These are phyloP conservation scores for Bauhinia variegata DNA, from an alignment of 306 rosid species.

Conservation along the genomic window DNA sequence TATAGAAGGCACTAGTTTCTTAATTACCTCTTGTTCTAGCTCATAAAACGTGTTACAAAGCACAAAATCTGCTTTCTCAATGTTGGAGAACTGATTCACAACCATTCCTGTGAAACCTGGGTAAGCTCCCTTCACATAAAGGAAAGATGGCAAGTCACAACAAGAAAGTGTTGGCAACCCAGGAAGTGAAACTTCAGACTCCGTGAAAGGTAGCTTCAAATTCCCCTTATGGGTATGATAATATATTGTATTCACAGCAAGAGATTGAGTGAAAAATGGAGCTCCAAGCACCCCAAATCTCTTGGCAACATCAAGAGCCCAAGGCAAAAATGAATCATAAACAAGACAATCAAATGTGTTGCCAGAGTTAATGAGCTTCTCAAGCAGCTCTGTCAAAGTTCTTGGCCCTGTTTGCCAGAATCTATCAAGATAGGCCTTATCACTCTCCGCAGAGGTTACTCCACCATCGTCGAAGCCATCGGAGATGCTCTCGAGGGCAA, in stretches of 20 bases:
- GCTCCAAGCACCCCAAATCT: constrained; percentile 38
- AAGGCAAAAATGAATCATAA: constrained; percentile 45
- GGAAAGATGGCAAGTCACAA: constrained; percentile 48
- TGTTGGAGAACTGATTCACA: constrained; percentile 40
- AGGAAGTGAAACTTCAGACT: constrained; percentile 23
- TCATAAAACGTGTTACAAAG: constrained; percentile 42
- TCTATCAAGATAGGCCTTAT: constrained; percentile 23
- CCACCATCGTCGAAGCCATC: constrained; percentile 48
- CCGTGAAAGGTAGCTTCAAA: constrained; percentile 34
- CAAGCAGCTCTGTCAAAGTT: constrained; percentile 33
- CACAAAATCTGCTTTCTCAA: constrained; percentile 44
- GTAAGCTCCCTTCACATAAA: constrained; percentile 29
- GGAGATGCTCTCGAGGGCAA: constrained; percentile 47
- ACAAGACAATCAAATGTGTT: constrained; percentile 39
- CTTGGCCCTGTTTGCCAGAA: constrained; percentile 34
- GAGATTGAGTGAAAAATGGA: constrained; percentile 46
- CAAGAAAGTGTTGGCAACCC: constrained; percentile 34
- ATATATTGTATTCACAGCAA: constrained; percentile 36
- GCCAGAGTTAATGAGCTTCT: constrained; percentile 23
- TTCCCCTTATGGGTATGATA: constrained; percentile 32
- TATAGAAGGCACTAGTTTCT: not conserved
- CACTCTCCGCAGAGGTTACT: constrained; percentile 30
- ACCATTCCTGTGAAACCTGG: constrained; percentile 23
- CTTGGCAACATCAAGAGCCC: constrained; percentile 55
- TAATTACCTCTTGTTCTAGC: constrained; percentile 45